Base-by-base conservation (phyloP, 306 rosid species). In the Sophora flavescens region DNA sequence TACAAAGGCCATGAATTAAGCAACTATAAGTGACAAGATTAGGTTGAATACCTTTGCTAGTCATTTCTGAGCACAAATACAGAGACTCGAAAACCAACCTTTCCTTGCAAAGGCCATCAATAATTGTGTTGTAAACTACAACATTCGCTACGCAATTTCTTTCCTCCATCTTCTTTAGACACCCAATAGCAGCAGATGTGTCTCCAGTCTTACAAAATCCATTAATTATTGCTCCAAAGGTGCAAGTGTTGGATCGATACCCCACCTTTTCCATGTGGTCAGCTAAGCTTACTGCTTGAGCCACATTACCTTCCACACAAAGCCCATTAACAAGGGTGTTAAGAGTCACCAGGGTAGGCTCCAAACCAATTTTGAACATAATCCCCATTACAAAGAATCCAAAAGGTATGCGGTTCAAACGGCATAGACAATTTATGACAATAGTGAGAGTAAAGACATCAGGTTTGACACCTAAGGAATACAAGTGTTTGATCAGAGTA, bases 341-440 rank as follows among this genome's bases (percentile, higher is more conserved):
- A 5, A 78, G 16, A 35, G 76, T 78, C 4, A 70, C 52, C 52
- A 47, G 5, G 4, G 52, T 47, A 16, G 81, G 84, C 3, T 75
- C 52, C 3, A 74, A 12, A 0, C 78, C 87, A 26, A 45, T 15
- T 32, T 80, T 85, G 14, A 76, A 48, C 8, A 83, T 66, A 2
- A 66, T 65, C 8, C 84, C 81, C 13, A 82, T 3, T 4, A 87
- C 69, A 10, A 81, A 81, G 22, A 82, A 72, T 0, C 44, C 85
- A 0, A 64, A 41, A 0, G 74, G 3, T 0, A 79, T 71, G n/a
- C 28, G 51, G 44, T 58, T 59, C 32, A 14, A 30, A 53, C 17
- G 84, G 42, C 79, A 82, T 1, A 52, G 84, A 44, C 82, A 85
- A 13, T 85, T 62, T 33, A 78, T 70, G 8, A 74, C 41, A 28